A percentile compares a stretch with the other conserved stretches of the same genome.
phyloP scores from a whole-genome alignment of 768 basidiomycete species.

The Auriscalpium orientale region DNA sequence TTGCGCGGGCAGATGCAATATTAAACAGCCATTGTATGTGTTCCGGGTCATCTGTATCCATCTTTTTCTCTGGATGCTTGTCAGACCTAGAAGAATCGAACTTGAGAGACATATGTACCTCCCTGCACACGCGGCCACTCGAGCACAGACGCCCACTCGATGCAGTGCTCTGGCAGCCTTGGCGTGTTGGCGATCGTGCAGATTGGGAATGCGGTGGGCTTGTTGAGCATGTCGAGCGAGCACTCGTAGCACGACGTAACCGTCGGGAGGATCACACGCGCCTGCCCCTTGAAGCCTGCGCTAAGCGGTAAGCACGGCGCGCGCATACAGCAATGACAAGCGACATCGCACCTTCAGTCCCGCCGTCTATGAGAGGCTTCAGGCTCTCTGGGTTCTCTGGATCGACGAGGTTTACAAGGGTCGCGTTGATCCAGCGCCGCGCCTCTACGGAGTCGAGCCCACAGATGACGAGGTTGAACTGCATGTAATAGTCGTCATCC shows the following conservation, averaged over 20 bases:
- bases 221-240: conserved; percentile 96
- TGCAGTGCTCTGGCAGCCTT: conserved; percentile 95
- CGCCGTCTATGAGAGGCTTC: conserved; percentile 96
- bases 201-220: conserved; percentile 93
- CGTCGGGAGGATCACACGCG: conserved; percentile 91
- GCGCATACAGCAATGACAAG: neutral
- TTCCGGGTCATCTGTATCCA: conserved; percentile 96
- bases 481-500: conserved; percentile 87
- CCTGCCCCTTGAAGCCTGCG: conserved; percentile 95
- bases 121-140: conserved; percentile 96
- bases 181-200: conserved; percentile 99
- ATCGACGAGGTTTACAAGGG: conserved; percentile 91
- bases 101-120: conserved; percentile 39
- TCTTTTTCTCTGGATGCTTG: conserved; percentile 69
- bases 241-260: conserved; percentile 97
- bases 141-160: conserved; percentile 98
- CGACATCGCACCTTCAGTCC: conserved; percentile 78
- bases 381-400: conserved; percentile 86
- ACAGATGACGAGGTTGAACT: conserved; percentile 95
- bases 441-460: conserved; percentile 97
- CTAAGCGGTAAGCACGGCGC: neutral
- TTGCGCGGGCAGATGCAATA: conserved; percentile 72
- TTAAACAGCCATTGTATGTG: conserved; percentile 92
- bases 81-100: neutral
- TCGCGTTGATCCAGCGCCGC: conserved; percentile 97